Conservation (phyloP, 2,329 filamentous ascomycete species). For the Apiospora phragmitis region DNA sequence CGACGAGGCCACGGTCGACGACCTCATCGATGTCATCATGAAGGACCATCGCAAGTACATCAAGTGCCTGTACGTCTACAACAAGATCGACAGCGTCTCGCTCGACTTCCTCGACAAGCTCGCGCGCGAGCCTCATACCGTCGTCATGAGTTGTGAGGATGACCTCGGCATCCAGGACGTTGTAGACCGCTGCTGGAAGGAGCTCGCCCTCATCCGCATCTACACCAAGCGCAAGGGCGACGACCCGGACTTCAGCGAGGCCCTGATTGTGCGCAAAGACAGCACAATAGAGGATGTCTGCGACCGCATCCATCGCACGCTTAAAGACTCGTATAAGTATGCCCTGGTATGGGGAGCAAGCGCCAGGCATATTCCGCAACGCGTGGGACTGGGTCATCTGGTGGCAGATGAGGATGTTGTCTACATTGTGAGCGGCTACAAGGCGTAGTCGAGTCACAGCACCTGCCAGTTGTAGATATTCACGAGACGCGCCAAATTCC, state of each 20-base stretch:
- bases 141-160: constrained; percentile 96
- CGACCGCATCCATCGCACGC: constrained; percentile 86
- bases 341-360: constrained; percentile 97
- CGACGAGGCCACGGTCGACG: constrained; percentile 93
- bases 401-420: constrained; percentile 73
- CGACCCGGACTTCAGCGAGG: constrained; percentile 87
- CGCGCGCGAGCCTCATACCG: constrained; percentile 89
- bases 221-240: constrained; percentile 96
- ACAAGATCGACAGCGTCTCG: constrained; percentile 96
- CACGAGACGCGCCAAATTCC: neutral
- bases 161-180: constrained; percentile 93
- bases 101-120: constrained; percentile 91
- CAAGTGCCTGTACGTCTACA: constrained; percentile 93
- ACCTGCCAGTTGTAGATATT: neutral
- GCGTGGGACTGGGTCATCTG: constrained; percentile 81
- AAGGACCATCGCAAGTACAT: constrained; percentile 99
- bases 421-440: constrained; percentile 66
- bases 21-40: constrained; percentile 99
- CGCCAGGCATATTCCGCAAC: constrained; percentile 89
- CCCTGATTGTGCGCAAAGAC: constrained; percentile 85
- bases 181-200: constrained; percentile 92
- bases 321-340: constrained; percentile 99
- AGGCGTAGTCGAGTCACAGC: constrained; percentile 43
- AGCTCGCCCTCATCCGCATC: constrained; percentile 83
- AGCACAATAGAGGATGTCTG: constrained; percentile 96